Evolutionary conservation across 2,329 filamentous ascomycete species (phyloP).

Genomic region (Fusarium tjaetaba): DNA sequence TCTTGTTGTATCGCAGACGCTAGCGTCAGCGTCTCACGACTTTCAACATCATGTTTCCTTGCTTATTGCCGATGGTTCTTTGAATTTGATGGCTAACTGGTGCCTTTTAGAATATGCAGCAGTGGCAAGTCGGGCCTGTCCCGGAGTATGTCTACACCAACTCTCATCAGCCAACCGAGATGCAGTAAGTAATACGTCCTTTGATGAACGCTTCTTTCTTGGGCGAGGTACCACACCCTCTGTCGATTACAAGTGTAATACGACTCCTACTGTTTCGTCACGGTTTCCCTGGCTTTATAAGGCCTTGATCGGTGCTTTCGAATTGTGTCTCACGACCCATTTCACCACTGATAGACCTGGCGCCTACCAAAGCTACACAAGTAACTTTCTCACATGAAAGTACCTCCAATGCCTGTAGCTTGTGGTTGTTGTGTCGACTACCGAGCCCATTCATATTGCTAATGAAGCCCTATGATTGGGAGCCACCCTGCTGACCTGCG

Average conservation of each 20-base stretch:
- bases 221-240: conserved; percentile 24
- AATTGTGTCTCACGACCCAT: conserved; percentile 12
- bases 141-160: conserved; percentile 68
- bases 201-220: conserved; percentile 48
- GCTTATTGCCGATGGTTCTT: conserved; percentile 6
- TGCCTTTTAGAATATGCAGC: conserved; percentile 63
- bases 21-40: conserved; percentile 19
- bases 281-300: conserved; percentile 13
- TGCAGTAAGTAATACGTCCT: conserved; percentile 68
- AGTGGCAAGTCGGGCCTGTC: conserved; percentile 70
- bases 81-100: conserved; percentile 34
- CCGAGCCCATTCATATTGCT: conserved; percentile 42
- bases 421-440: conserved; percentile 14
- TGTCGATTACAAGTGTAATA: conserved; percentile 28
- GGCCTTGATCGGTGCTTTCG: background rate
- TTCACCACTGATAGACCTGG: conserved; percentile 34
- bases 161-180: conserved; percentile 64
- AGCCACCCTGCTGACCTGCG: conserved; percentile 45
- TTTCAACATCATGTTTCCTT: conserved; percentile 19
- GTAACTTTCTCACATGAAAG: conserved; percentile 23
- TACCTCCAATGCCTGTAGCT: conserved; percentile 4
- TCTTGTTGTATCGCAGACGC: conserved; percentile 19
- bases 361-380: conserved; percentile 21
- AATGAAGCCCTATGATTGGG: conserved; percentile 37
- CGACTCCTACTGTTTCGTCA: conserved; percentile 34